Base-by-base conservation (phyloP, 805 yeast genomes). In the Yamadazyma akitaensis region DNA sequence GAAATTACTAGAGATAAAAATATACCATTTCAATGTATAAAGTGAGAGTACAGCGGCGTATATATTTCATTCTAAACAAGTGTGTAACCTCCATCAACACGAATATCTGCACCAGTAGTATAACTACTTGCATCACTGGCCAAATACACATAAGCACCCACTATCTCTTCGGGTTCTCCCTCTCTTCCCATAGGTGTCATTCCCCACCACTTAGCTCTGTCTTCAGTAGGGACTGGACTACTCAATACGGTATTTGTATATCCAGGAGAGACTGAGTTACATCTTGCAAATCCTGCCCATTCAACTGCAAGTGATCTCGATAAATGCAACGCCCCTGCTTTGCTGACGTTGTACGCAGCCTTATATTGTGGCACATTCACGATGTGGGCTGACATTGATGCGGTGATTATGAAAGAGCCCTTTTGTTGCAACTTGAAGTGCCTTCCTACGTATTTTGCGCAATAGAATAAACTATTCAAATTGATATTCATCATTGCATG, bases 61-160 rank as follows among this genome's bases (percentile, higher is more conserved):
- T 21, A 4, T 21, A 28, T 3, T 11, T 25, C 32, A 8, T 10
- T 28, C 37, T 38, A 44, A 25, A 44, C 21, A 13, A 44, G 38
- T 42, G 65, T 54, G 60, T 72, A 75, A 21, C 81, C 82, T 43
- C 77, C 77, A 51, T 72, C 77, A 17, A 72, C 74, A 40, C 65
- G 50, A 39, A 73, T 63, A 53, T 74, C 79, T 50, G 76, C 65
- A 40, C 76, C 77, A 16, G 75, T 68, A 42, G 75, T 67, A 55
- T 62, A 72, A 13, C 72, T 64, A 19, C 73, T 65, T 13, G 76
- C 76, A 51, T 72, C 66, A 17, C 72, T 64, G 12, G 73, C 77
- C 51, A 72, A 65, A 59, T 70, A 72, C 37, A 72, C 60, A 57
- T 72, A 72, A 2, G 77, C 76, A 38, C 77, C 77, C 11, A 68